Conservation (phyloP, 202 grass and related monocot genomes). For the Carex sylvatica region DNA sequence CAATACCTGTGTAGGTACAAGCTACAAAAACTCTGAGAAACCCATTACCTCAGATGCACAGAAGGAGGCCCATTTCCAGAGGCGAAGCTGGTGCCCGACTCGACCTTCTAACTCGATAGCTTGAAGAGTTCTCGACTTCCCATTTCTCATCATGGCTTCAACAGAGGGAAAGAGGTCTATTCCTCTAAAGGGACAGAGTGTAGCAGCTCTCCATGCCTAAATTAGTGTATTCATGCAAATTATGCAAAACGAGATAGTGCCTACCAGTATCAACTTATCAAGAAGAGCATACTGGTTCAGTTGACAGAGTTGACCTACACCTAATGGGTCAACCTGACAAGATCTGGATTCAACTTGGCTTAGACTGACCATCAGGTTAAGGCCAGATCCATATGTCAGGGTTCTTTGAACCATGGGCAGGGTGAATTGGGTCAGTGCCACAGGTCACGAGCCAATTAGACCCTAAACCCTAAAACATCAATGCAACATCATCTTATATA, state of each 20-base stretch:
- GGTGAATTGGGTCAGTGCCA: background rate
- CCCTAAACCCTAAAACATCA: background rate
- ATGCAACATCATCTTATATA: background rate
- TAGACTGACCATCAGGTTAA: constrained; percentile 1
- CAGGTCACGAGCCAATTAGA: background rate
- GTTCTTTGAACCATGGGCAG: background rate
- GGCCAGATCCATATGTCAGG: background rate
- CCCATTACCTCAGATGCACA: constrained; percentile 79
- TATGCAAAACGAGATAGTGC: constrained; percentile 17
- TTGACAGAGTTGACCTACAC: background rate
- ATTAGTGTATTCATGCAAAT: constrained; percentile 25
- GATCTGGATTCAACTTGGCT: background rate
- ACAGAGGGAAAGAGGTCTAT: constrained; percentile 78
- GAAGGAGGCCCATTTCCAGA: constrained; percentile 99
- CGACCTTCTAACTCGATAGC: constrained; percentile 91
- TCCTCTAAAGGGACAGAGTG: constrained; percentile 85
- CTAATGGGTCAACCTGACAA: background rate
- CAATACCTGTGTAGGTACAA: background rate
- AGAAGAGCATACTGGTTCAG: constrained; percentile 7
- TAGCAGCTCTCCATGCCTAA: constrained; percentile 94
- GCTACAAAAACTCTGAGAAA: background rate
- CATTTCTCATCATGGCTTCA: constrained; percentile 80
- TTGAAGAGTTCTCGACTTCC: constrained; percentile 72
- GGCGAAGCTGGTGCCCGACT: constrained; percentile 65
- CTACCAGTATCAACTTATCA: constrained; percentile 27